Percentiles rank a stretch among this genome's conserved stretches.
phyloP scores from a whole-genome alignment of 805 yeast genomes.

The Nakazawaea pomicola region DNA sequence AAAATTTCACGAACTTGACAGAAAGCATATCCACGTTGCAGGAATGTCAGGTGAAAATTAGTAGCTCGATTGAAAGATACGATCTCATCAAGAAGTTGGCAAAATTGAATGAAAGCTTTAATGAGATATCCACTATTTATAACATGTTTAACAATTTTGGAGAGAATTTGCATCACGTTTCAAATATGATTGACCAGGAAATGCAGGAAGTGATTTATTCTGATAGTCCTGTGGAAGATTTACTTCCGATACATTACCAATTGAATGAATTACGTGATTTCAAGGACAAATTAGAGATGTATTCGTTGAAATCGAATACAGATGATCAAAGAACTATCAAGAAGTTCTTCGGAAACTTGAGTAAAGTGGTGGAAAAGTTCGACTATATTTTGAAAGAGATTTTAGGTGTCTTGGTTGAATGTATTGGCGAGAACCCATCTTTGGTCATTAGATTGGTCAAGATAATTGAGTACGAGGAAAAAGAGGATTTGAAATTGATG shows the following conservation, averaged over 20 bases:
- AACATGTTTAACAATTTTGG: slow-evolving; percentile 56
- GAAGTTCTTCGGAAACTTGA: slow-evolving; percentile 42
- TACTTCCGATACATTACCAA: slow-evolving; percentile 64
- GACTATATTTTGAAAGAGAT: slow-evolving; percentile 59
- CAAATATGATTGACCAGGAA: slow-evolving; percentile 46
- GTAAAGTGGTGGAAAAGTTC: slow-evolving; percentile 48
- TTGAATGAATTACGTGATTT: slow-evolving; percentile 72
- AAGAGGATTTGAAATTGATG: slow-evolving; percentile 60
- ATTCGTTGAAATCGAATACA: slow-evolving; percentile 37
- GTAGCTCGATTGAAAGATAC: slow-evolving; percentile 58
- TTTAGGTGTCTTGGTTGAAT: slow-evolving; percentile 67
- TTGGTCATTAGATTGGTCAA: slow-evolving; percentile 69
- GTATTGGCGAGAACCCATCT: slow-evolving; percentile 61
- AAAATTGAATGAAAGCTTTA: slow-evolving; percentile 64
- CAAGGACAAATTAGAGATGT: slow-evolving; percentile 63
- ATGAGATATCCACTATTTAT: slow-evolving; percentile 61
- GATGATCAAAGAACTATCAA: slow-evolving; percentile 67
- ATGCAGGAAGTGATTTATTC: slow-evolving; percentile 36
- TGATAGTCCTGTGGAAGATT: slow-evolving; percentile 44
- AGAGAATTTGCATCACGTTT: slow-evolving; percentile 43
- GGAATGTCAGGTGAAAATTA: slow-evolving; percentile 38
- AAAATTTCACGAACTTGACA: slow-evolving; percentile 34
- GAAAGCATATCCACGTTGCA: slow-evolving; percentile 30
- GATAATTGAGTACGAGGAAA: slow-evolving; percentile 74
- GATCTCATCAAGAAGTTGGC: slow-evolving; percentile 66